Conservation (phyloP, 176 grass and related monocot species). For the Musa schizocarpa region DNA sequence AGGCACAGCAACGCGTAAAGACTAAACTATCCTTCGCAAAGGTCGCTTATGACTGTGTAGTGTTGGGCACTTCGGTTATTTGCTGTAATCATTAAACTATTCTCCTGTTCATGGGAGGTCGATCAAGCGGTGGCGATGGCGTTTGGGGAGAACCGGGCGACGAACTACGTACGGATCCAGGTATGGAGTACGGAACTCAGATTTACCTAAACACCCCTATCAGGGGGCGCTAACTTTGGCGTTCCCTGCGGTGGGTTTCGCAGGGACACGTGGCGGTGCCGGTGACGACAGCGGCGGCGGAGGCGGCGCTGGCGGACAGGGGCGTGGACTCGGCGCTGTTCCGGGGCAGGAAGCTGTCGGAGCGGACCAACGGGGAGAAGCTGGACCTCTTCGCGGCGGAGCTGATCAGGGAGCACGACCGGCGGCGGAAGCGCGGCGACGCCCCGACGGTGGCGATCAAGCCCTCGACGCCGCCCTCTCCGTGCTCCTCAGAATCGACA, state of each 20-base stretch:
- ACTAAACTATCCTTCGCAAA: neutral
- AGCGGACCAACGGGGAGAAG: constrained; percentile 58
- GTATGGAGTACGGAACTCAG: constrained; percentile 12
- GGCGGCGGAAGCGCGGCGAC: constrained; percentile 35
- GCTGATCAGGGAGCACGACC: constrained; percentile 52
- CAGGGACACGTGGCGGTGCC: constrained; percentile 41
- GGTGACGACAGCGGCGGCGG: constrained; percentile 19
- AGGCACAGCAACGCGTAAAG: neutral
- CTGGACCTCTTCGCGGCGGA: constrained; percentile 45
- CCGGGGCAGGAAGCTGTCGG: constrained; percentile 50
- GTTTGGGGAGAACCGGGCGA: constrained; percentile 48
- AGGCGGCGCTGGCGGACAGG: constrained; percentile 43
- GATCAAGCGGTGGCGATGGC: constrained; percentile 80
- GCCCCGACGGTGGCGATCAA: constrained; percentile 45
- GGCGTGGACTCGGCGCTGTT: constrained; percentile 63
- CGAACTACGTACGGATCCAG: constrained; percentile 71
- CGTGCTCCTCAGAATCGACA: constrained; percentile 37
- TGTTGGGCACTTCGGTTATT: too few species aligned
- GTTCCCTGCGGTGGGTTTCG: neutral
- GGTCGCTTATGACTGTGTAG: too few species aligned
- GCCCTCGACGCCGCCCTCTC: constrained; percentile 35
- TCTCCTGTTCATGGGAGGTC: constrained; percentile 27
- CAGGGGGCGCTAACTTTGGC: neutral
- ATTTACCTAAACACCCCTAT: neutral
- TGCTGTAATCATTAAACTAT: neutral